Conservation (phyloP, 768 basidiomycete species). For the Vishniacozyma victoriae region DNA sequence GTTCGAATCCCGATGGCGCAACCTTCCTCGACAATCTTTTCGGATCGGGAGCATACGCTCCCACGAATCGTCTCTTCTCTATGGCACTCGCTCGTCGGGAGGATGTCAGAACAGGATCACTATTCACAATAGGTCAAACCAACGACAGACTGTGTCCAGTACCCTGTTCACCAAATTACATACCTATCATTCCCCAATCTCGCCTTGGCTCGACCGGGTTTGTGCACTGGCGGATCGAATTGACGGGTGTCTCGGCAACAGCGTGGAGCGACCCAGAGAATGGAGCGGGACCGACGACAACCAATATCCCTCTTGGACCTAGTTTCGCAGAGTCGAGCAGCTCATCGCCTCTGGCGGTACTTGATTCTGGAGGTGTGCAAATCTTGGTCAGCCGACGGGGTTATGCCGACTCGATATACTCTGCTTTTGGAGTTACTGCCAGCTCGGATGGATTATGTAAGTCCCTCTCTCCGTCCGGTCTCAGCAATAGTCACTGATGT, state of each 20-base stretch:
- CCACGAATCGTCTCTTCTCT: constrained; percentile 36
- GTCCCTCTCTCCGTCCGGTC: constrained; percentile 11
- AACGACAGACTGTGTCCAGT: constrained; percentile 24
- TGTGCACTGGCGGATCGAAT: constrained; percentile 39
- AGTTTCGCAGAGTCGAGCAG: constrained; percentile 21
- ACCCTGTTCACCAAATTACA: constrained; percentile 35
- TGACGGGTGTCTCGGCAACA: constrained; percentile 29
- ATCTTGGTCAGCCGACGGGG: constrained; percentile 35
- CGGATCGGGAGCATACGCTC: constrained; percentile 35
- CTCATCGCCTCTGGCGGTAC: constrained; percentile 34
- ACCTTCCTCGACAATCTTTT: constrained; percentile 46
- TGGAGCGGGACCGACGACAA: constrained; percentile 12
- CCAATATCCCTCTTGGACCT: constrained; percentile 20
- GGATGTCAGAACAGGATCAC: constrained; percentile 38
- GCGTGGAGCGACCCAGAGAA: constrained; percentile 22
- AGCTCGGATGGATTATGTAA: constrained; percentile 42
- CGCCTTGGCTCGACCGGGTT: constrained; percentile 31
- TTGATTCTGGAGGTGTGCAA: constrained; percentile 45
- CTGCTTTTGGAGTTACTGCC: constrained; percentile 25
- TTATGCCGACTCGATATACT: constrained; percentile 38
- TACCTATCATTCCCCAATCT: constrained; percentile 40
- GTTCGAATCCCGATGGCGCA: constrained; percentile 42
- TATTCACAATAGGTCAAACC: constrained; percentile 36
- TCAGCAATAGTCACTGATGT: background rate
- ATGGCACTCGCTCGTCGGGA: constrained; percentile 40